These are phyloP conservation scores for Berberis vulgaris DNA, from an alignment of 164 flowering plant genomes.

Conservation along the genomic window DNA sequence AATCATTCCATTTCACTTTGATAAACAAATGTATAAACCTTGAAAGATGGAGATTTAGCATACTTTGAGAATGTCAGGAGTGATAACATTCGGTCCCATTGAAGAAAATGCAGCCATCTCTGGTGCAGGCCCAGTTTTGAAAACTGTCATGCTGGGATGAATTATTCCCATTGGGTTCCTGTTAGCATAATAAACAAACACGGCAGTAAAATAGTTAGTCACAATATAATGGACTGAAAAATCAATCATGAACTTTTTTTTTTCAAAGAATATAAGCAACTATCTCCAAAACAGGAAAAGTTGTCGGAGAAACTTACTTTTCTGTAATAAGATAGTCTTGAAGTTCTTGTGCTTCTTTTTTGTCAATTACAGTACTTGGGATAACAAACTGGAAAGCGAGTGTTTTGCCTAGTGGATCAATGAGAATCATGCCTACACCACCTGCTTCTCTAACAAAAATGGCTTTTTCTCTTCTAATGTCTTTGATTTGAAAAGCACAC, in stretches of 20 bases:
- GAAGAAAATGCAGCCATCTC: conserved; percentile 8
- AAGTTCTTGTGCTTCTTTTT: conserved; percentile 26
- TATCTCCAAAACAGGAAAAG: not conserved
- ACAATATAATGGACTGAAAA: too few relatives aligned
- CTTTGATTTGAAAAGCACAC: conserved; percentile 22
- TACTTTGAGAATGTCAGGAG: conserved; percentile 8
- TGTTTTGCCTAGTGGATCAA: conserved; percentile 19
- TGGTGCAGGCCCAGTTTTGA: conserved; percentile 6
- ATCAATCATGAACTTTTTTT: not conserved
- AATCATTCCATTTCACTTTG: not conserved
- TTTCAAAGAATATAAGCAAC: too few relatives aligned
- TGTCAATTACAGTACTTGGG: conserved; percentile 27
- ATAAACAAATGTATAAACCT: not conserved
- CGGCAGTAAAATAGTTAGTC: not conserved
- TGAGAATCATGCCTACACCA: conserved; percentile 35
- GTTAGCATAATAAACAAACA: not conserved
- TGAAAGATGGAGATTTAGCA: not conserved
- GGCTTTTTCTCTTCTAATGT: conserved; percentile 18
- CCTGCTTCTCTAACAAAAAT: conserved; percentile 23
- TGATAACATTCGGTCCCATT: conserved; percentile 6
- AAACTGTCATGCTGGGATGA: not conserved
- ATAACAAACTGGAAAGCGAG: conserved; percentile 25
- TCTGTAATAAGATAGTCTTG: conserved; percentile 19
- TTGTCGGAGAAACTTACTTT: conserved; percentile 21
- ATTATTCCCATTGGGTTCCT: conserved; percentile 6